Percentiles rank a stretch among this genome's conserved stretches.
Evolutionary conservation across 257 asterid genomes (phyloP).

Genomic region (Mentha longifolia): DNA sequence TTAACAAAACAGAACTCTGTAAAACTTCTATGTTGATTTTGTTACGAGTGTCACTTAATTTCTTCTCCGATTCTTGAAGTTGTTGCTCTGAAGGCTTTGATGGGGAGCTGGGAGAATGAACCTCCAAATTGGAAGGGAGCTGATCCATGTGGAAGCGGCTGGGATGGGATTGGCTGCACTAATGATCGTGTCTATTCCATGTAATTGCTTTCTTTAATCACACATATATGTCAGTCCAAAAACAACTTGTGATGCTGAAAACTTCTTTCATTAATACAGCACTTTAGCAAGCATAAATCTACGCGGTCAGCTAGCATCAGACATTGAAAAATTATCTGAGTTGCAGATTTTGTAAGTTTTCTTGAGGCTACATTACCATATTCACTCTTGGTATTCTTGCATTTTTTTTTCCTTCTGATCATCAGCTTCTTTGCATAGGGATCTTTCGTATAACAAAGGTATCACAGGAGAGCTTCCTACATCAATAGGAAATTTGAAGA

Average conservation of each 20-base stretch:
- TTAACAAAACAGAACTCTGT: too few species aligned
- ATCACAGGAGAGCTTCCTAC: constrained; percentile 72
- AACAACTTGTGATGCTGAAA: constrained; percentile 1
- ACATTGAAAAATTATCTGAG: constrained; percentile 58
- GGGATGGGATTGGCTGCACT: constrained; percentile 74
- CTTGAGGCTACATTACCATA: background rate
- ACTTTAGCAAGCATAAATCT: constrained; percentile 60
- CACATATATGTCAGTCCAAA: background rate
- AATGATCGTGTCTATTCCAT: constrained; percentile 52
- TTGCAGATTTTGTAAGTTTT: constrained; percentile 74
- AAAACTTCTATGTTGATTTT: too few species aligned
- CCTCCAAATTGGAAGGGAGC: constrained; percentile 72
- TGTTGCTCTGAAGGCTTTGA: constrained; percentile 51
- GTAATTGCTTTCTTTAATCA: constrained; percentile 35
- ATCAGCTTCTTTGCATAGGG: constrained; percentile 50
- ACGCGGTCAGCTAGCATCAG: constrained; percentile 71
- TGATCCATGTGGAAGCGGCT: constrained; percentile 69
- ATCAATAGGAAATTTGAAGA: constrained; percentile 60
- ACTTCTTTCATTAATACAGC: constrained; percentile 43
- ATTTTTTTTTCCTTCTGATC: constrained; percentile 6
- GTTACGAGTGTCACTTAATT: too few species aligned
- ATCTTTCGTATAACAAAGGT: constrained; percentile 75
- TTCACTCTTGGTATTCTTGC: background rate
- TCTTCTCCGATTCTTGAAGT: constrained; percentile 40
- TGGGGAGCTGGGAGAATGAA: constrained; percentile 49